phyloP scores from a whole-genome alignment of 2,329 filamentous ascomycete species.

The Pseudogymnoascus verrucosus region DNA sequence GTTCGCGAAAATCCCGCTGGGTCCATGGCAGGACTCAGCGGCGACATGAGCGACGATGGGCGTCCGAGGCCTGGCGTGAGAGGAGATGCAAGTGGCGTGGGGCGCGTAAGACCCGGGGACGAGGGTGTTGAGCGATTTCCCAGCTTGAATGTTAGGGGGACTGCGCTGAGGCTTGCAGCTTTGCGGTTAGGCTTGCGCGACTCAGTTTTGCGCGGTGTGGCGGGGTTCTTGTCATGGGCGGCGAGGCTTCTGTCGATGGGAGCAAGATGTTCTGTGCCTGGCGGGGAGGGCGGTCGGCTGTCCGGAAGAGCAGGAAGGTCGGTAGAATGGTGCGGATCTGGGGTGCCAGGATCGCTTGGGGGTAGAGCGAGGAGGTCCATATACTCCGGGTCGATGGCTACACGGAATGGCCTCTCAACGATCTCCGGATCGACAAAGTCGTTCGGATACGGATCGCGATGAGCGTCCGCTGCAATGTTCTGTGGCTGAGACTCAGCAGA shows the following conservation, averaged over 20 bases:
- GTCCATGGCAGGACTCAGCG: background rate
- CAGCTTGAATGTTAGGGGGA: conserved; percentile 48
- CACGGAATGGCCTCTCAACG: conserved; percentile 49
- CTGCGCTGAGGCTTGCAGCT: conserved; percentile 41
- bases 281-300: conserved; percentile 50
- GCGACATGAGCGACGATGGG: conserved; percentile 29
- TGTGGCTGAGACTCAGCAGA: conserved; percentile 1
- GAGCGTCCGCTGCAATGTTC: conserved; percentile 2
- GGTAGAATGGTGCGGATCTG: conserved; percentile 29
- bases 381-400: conserved; percentile 58
- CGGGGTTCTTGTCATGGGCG: background rate
- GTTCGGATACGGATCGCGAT: conserved; percentile 11
- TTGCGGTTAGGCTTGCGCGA: conserved; percentile 14
- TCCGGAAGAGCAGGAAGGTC: conserved; percentile 50
- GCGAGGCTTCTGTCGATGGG: conserved; percentile 27
- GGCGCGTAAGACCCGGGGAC: conserved; percentile 35
- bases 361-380: conserved; percentile 57
- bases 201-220: background rate
- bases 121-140: conserved; percentile 33
- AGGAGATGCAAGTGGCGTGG: conserved; percentile 33
- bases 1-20: background rate
- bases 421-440: conserved; percentile 50
- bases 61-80: conserved; percentile 24
- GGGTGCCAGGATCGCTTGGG: conserved; percentile 49
- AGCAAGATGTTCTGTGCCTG: conserved; percentile 27